phyloP scores from a whole-genome alignment of 192 early-diverging fungal species.

The Backusella morwellensis region DNA sequence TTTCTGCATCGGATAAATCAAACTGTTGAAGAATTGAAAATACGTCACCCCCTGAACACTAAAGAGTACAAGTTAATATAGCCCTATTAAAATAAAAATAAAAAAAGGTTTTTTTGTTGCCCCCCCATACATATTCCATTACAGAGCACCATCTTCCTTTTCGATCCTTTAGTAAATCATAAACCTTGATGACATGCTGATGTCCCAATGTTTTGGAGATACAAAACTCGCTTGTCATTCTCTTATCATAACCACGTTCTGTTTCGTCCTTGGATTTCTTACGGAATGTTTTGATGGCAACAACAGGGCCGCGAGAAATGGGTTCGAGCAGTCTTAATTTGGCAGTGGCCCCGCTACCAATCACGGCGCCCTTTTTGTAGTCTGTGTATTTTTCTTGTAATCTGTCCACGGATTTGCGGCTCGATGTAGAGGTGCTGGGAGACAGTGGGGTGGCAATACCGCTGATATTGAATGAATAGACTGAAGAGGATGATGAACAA shows the following conservation, averaged over 20 bases:
- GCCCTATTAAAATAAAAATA: too few species aligned
- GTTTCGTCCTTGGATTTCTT: conserved; percentile 77
- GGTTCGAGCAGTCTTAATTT: conserved; percentile 75
- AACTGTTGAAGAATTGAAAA: conserved; percentile 78
- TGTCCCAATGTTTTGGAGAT: conserved; percentile 81
- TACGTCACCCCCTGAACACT: conserved; percentile 92
- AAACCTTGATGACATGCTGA: conserved; percentile 90
- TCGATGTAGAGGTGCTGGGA: not conserved
- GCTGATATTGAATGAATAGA: not conserved
- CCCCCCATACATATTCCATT: conserved; percentile 53
- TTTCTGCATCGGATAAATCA: conserved; percentile 69
- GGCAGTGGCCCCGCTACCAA: conserved; percentile 90
- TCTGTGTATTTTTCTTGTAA: conserved; percentile 22
- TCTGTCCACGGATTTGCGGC: not conserved
- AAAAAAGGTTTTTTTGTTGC: not conserved
- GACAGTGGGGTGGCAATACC: not conserved
- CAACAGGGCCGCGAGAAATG: conserved; percentile 49
- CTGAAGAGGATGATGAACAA: not conserved
- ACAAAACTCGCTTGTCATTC: conserved; percentile 93
- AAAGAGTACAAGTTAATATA: conserved; percentile 5
- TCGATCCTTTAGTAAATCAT: conserved; percentile 94
- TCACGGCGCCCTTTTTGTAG: conserved; percentile 3
- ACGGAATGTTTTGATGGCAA: conserved; percentile 90
- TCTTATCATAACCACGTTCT: conserved; percentile 91
- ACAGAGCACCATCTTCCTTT: conserved; percentile 81